Base-by-base conservation (phyloP, 169 alveolate species). In the Cryptosporidium tyzzeri region DNA sequence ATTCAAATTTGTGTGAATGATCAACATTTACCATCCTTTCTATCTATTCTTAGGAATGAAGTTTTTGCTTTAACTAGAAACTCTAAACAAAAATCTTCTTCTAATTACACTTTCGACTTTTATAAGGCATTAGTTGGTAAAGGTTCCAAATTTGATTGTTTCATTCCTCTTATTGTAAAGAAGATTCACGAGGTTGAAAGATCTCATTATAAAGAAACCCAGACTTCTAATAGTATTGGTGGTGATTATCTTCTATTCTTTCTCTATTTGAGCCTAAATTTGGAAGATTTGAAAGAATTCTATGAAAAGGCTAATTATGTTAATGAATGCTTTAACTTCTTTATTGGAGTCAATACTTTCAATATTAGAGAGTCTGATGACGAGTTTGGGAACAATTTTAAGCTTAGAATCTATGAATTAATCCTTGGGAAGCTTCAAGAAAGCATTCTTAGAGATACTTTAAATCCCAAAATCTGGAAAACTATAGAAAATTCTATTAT, bases 311-410 rank as follows among this genome's bases (percentile, higher is more conserved):
- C 44, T 45, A 31, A 61, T 23, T 39, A 61, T 39, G 37, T 80
- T 18, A 45, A 65, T 62, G 55, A 80, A n/a, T 80, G 89, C 50
- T 80, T 80, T 62, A 21, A 59, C 41, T 80, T 80, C 50, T 62
- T 80, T 31, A 65, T 80, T 41, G 29, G 10, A 26, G 41, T 4
- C 10, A 80, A 80, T 39, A 80, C 75, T 26, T 80, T 80, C 62
- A 62, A 62, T 62, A 80, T 80, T 26, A 80, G 67, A 23, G 75
- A 80, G 35, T 59, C 69, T 62, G 29, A 16, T 14, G 68, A 73
- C 29, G 74, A 61, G 41, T 41, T 31, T 80, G 53, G 70, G 35
- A 23, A 61, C 23, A 80, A 80, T 48, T 33, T 80, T 41, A 59
- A 80, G 50, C 50, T 39, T 16, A 59, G 70, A 6, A 80, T 65